Evolutionary conservation across 345 rosid genomes (phyloP).

Genomic region (Acer negundo): DNA sequence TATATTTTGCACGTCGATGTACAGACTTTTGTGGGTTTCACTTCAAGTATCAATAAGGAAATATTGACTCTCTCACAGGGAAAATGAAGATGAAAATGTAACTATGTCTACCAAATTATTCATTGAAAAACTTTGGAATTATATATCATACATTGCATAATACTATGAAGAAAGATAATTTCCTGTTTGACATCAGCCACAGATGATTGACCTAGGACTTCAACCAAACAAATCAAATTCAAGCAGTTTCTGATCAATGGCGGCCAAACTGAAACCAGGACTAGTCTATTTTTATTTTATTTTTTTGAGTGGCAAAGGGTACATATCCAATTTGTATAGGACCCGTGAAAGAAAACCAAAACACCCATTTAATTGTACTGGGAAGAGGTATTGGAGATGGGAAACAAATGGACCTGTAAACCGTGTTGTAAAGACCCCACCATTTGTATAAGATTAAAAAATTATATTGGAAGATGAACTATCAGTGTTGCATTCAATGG

Average conservation of each 20-base stretch:
- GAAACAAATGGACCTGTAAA: slow-evolving; percentile 1
- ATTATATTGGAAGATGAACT: neutral
- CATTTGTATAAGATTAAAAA: neutral
- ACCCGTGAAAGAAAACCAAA: neutral
- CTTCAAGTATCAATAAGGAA: neutral
- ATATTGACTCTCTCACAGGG: neutral
- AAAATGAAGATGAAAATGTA: neutral
- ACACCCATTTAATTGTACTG: slow-evolving; percentile 1
- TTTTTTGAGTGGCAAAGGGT: neutral
- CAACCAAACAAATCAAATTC: neutral
- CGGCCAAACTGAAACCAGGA: neutral
- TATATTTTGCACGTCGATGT: neutral
- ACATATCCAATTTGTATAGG: neutral
- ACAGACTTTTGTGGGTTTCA: neutral
- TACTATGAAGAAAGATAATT: too few species aligned
- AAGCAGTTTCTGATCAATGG: neutral
- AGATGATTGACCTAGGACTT: neutral
- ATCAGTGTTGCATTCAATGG: slow-evolving; percentile 26
- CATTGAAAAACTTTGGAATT: neutral
- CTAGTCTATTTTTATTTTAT: neutral
- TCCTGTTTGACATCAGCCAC: neutral
- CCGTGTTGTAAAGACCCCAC: slow-evolving; percentile 26
- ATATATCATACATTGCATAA: neutral
- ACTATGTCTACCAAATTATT: neutral
- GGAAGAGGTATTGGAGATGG: neutral